Evolutionary conservation across 164 flowering plant species (phyloP).

Genomic region (Vitis amurensis): DNA sequence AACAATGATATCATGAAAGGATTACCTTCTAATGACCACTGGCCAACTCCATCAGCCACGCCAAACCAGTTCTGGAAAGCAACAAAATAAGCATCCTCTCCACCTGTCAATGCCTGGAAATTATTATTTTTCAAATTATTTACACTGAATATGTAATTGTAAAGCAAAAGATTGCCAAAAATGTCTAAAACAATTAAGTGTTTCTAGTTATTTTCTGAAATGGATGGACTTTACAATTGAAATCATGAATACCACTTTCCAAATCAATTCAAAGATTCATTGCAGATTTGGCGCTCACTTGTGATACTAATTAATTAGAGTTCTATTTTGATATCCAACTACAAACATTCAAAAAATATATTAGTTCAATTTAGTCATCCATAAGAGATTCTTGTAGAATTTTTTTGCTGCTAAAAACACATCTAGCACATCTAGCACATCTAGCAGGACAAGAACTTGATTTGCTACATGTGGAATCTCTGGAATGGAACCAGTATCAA

Average conservation of each 20-base stretch:
- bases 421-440: not conserved
- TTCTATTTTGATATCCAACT: too few relatives aligned
- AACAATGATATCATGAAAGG: not conserved
- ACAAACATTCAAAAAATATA: too few relatives aligned
- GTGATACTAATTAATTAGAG: too few relatives aligned
- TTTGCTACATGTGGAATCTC: not conserved
- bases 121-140: conserved; percentile 53
- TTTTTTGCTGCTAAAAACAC: not conserved
- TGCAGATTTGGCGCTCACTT: too few relatives aligned
- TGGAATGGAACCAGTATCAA: not conserved
- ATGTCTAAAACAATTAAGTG: not conserved
- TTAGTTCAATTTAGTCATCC: too few relatives aligned
- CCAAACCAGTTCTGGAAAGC: conserved; percentile 60
- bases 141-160: conserved; percentile 7
- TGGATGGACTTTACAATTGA: too few relatives aligned
- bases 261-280: too few relatives aligned
- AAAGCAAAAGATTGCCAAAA: not conserved
- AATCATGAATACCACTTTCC: too few relatives aligned
- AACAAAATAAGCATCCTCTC: conserved; percentile 80
- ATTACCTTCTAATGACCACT: conserved; percentile 83
- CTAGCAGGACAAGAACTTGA: not conserved
- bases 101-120: conserved; percentile 85
- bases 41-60: conserved; percentile 83
- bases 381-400: too few relatives aligned
- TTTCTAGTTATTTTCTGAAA: too few relatives aligned